Base-by-base conservation (phyloP, 805 yeast species). In the Sugiyamaella boreocaroliniensis region DNA sequence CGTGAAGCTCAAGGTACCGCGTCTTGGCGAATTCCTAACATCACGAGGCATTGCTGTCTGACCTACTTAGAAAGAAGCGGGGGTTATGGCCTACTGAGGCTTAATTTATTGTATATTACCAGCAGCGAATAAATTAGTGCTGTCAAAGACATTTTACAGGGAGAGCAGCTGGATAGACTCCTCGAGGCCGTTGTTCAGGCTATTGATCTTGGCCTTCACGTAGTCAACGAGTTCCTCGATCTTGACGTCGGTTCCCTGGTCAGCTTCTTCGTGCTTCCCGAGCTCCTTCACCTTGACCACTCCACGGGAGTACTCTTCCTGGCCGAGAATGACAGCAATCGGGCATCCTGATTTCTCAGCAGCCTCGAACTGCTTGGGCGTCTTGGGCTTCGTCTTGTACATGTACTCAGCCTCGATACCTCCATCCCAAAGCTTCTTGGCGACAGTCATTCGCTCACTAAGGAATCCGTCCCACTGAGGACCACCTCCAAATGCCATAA, bases 401-500 rank as follows among this genome's bases (percentile, higher is more conserved):
- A 92, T 76, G 69, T 83, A 95, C 73, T 93, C 99, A 46, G 95
- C 76, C 67, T 88, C 95, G 58, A 93, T 83, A 37, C 93, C 97
- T 8, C 85, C 85, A 42, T 75, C 76, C 99, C 99, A 93, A 61
- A 93, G 77, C 62, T 75, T 69, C 64, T 88, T 84, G 50, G 97
- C 82, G 46, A 93, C 79, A 29, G 77, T 63, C 96, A 93, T 89
- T 74, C 99, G 85, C 73, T 93, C 97, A 53, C 82, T 80, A 64
- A 93, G 74, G 73, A 87, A 89, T 6, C 98, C 99, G 55, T 77
- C 82, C 97, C 97, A 90, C 56, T 85, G 95, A 62, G 86, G 86
- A 64, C 98, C 99, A 64, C 97, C 98, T 60, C 99, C 99, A 65
- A 93, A 90, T 1, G 99, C 98, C 97, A 93, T 90, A 48, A 93